Evolutionary conservation across 2,329 filamentous ascomycete genomes (phyloP), one percentile per base, ranked within the genome.

Genomic region (Diaporthe velutina): DNA sequence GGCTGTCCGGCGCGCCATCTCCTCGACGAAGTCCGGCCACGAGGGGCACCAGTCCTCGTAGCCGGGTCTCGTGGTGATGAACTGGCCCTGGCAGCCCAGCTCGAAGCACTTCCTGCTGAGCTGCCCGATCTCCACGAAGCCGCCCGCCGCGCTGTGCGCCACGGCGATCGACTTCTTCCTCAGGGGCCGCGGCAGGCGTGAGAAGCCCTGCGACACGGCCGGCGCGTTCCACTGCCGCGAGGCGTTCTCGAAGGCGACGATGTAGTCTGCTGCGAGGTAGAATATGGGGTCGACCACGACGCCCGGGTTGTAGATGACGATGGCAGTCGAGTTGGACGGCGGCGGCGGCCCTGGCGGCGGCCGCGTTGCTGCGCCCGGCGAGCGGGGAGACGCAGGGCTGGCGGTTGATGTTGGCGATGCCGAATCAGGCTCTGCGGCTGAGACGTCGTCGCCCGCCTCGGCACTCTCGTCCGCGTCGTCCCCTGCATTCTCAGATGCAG

Each of bases 291-390:
- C 83, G 4, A 85, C 84, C 19, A 87, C 80, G 8, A 83, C 82
- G 33, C 86, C 86, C 6, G 86, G 86, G 75, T 88, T 88, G 78
- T 86, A 85, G 45, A 87, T 82, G 60, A 86, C 76, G 12, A 76
- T 64, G 17, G 72, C 73, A 25, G 67, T 64, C 19, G 68, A 71
- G 30, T 45, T 61, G 45, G 61, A 60, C 35, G 55, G 72, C 25
- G 73, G 25, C 22, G 28, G 8, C 22, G 68, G 42, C 30, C 40
- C 54, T 28, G 68, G 19, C 42, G 9, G 17, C 52, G 28, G 28
- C 28, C 28, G 28, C 52, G 28, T 9, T 40, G 19, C 61, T 67
- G 33, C 71, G 58, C 25, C 76, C 30, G n/a, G n/a, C n/a, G 71
- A 19, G 54, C 40, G 45, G 35, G 5, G 61, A 42, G 66, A n/a